Evolutionary conservation across 306 rosid species (phyloP), one percentile per base, ranked within the genome.

Genomic region (Glycine tomentella): DNA sequence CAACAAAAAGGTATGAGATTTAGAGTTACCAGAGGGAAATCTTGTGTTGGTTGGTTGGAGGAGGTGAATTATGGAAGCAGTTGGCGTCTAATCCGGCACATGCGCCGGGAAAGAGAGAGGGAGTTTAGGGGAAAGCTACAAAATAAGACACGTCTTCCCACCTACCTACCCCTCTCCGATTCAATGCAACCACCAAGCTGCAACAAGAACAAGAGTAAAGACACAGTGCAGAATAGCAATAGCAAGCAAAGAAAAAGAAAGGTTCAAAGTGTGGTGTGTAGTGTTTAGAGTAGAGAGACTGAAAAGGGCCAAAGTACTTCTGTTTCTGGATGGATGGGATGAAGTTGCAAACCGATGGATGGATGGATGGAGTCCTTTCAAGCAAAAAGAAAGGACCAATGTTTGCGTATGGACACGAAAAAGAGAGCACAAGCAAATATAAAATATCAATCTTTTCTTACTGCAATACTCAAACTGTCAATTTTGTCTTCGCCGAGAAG

Each of bases 51-150:
- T 25, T 25, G 31, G 31, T 25, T 80, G n/a, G 5, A 46, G 68
- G 65, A 69, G 40, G 51, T 87, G 88, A 88, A 86, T 83, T 79
- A 86, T 48, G 86, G 84, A 90, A 83, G 81, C 46, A 82, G 87
- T 73, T 72, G 86, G 88, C 94, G 85, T 82, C 36, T 80, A 79
- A 86, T 85, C 87, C 84, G 92, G 84, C 87, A 86, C 80, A 94
- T 85, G 88, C 84, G 83, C 76, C 82, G 94, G 82, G 80, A 38
- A 70, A 79, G 45, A 76, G 78, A 80, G 73, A 57, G 57, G 11
- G 31, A 25, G 31, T 2, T 1, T 51, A 72, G 15, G 8, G 16
- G 38, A 62, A 25, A 78, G 87, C 69, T 69, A 88, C 52, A 81
- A 82, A 81, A 79, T 52, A 74, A 75, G 83, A 83, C 55, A 77